These are phyloP conservation scores for Zygosaccharomyces pseudorouxii DNA, from an alignment of 805 yeast genomes.

Conservation along the genomic window DNA sequence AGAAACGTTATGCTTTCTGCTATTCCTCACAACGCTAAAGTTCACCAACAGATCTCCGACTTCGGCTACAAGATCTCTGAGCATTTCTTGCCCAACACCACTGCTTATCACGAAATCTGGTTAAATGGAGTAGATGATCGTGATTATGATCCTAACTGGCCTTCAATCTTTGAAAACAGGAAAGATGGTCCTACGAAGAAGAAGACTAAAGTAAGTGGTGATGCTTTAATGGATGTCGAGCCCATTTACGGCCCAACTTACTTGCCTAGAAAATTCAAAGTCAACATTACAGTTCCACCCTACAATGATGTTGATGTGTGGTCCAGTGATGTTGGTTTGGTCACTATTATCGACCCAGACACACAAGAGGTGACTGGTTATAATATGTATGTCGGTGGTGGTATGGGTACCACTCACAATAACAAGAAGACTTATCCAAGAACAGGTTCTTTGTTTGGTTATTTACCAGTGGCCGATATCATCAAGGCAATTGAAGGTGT, in stretches of 20 bases:
- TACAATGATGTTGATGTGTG: constrained; percentile 94
- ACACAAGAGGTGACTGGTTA: constrained; percentile 66
- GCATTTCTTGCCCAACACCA: constrained; percentile 80
- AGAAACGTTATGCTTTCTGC: constrained; percentile 93
- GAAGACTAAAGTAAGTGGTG: constrained; percentile 81
- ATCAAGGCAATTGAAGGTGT: constrained; percentile 81
- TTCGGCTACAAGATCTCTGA: constrained; percentile 67
- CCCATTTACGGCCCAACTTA: constrained; percentile 85
- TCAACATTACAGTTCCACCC: constrained; percentile 93
- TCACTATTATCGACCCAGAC: constrained; percentile 70
- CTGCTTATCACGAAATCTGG: constrained; percentile 98
- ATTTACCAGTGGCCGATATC: constrained; percentile 59
- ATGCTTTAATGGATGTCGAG: constrained; percentile 74
- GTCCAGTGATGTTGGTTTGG: constrained; percentile 90
- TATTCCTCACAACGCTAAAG: constrained; percentile 76
- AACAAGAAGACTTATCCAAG: constrained; percentile 95
- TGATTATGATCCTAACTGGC: constrained; percentile 60
- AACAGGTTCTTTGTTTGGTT: constrained; percentile 86
- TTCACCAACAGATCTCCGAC: constrained; percentile 69
- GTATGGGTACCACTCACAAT: constrained; percentile 98
- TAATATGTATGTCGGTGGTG: constrained; percentile 93
- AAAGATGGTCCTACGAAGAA: constrained; percentile 73
- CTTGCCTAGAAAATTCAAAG: constrained; percentile 92
- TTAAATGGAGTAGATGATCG: constrained; percentile 75
- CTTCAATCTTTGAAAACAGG: constrained; percentile 58